These are phyloP conservation scores for Globisporangium alternatum DNA, from an alignment of 352 stramenopile species.

Conservation along the genomic window DNA sequence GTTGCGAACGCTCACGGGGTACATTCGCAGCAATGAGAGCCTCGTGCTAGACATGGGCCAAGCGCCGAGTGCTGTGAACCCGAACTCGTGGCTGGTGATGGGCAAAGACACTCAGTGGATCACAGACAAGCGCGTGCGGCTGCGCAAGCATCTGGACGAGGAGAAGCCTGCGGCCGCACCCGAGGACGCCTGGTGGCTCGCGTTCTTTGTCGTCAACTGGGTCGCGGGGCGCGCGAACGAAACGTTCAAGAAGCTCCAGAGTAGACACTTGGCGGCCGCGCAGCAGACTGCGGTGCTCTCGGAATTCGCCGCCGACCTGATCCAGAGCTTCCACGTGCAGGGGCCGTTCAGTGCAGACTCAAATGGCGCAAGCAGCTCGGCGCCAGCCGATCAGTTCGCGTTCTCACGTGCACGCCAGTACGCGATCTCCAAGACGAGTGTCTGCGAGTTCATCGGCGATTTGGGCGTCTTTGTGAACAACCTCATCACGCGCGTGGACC, in stretches of 20 bases:
- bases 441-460: slow-evolving; percentile 43
- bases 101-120: slow-evolving; percentile 50
- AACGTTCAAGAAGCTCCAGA: slow-evolving; percentile 30
- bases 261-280: slow-evolving; percentile 18
- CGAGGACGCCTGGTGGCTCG: slow-evolving; percentile 57
- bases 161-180: slow-evolving; percentile 19
- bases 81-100: slow-evolving; percentile 30
- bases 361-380: background rate
- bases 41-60: slow-evolving; percentile 32
- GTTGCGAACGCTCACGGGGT: slow-evolving; percentile 28
- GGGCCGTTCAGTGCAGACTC: slow-evolving; percentile 10
- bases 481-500: slow-evolving; percentile 22
- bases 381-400: background rate
- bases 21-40: slow-evolving; percentile 29
- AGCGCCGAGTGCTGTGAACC: slow-evolving; percentile 16
- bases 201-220: slow-evolving; percentile 50
- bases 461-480: slow-evolving; percentile 39
- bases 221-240: slow-evolving; percentile 38
- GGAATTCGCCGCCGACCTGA: slow-evolving; percentile 26
- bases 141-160: slow-evolving; percentile 41
- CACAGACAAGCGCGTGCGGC: slow-evolving; percentile 43
- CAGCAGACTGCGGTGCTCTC: slow-evolving; percentile 23
- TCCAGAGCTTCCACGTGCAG: slow-evolving; percentile 34
- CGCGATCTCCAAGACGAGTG: slow-evolving; percentile 26
- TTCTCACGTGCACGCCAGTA: slow-evolving; percentile 30